Evolutionary conservation across 176 grass and related monocot species (phyloP), one percentile per base, ranked within the genome.

Genomic region (Microstegium vimineum): DNA sequence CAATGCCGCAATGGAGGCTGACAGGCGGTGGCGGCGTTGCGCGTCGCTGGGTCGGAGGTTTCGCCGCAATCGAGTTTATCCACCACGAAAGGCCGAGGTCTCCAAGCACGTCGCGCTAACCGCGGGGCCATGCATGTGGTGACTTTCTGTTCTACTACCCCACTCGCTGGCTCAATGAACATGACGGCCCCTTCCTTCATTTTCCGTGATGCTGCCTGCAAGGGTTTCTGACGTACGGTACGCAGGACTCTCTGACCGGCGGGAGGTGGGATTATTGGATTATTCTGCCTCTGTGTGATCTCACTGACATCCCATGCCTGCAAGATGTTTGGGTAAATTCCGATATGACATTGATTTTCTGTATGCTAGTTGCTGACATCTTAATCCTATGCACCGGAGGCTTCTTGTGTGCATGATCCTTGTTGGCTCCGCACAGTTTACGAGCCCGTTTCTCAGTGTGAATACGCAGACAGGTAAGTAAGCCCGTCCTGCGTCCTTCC

Each of bases 251-350:
- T 25, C 10, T 36, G 8, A 14, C 5, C 27, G n/a, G 40, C n/a
- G 2, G 26, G 1, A 31, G 17, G 15, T 27, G 23, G 4, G 37
- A 23, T n/a, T 42, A 0, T 22, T 12, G 34, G 10, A 54, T 20
- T 18, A 18, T 54, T 26, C 38, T 25, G 16, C 4, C 10, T 57
- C 5, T 9, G 15, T 40, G 10, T 47, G 20, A 16, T 32, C 10
- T 18, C 47, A 33, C 35, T 1, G 18, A 15, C 79, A 82, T 18
- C 35, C 35, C 37, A 23, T 41, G 79, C 47, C n/a, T 27, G 25
- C 79, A 4, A 71, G 66, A 25, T 81, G 51, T 81, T 81, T 9
- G 35, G 35, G 33, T 17, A 70, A 81, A 81, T 81, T 28, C 35
- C 79, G 23, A 0, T 30, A 6, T 35, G 47, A 18, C 31, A 25